Conservation (phyloP, 2,329 filamentous ascomycete species). For the Fusarium scirpi region DNA sequence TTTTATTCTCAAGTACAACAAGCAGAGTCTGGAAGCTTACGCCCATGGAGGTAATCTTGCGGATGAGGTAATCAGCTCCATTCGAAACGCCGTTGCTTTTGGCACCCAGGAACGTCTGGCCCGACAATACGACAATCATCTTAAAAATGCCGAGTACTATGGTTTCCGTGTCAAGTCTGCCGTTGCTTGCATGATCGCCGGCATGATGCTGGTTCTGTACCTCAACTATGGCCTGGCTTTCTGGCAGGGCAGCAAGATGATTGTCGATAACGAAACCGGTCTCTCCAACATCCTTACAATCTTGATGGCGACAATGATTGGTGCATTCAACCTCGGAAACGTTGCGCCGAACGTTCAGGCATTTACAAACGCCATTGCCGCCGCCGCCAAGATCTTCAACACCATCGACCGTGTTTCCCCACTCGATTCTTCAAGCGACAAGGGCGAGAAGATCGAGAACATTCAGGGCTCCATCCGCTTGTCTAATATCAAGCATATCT, state of each 20-base stretch:
- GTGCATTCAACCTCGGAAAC: conserved; percentile 90
- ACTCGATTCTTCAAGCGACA: conserved; percentile 77
- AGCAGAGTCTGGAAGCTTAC: conserved; percentile 81
- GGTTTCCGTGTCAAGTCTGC: conserved; percentile 81
- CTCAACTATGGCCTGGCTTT: conserved; percentile 89
- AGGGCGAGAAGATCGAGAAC: conserved; percentile 78
- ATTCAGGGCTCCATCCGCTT: conserved; percentile 85
- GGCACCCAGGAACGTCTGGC: conserved; percentile 94
- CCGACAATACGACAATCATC: conserved; percentile 82
- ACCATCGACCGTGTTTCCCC: conserved; percentile 92
- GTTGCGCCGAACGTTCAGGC: conserved; percentile 87
- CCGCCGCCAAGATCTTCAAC: conserved; percentile 90
- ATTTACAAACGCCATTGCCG: conserved; percentile 84
- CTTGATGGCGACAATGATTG: conserved; percentile 91
- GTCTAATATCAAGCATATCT: conserved; percentile 88
- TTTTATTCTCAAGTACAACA: conserved; percentile 85
- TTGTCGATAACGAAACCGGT: conserved; percentile 73
- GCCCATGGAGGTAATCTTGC: conserved; percentile 87
- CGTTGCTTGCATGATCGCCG: conserved; percentile 82
- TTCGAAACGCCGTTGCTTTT: conserved; percentile 92
- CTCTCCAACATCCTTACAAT: conserved; percentile 84
- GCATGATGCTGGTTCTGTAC: conserved; percentile 86
- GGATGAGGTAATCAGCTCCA: conserved; percentile 93
- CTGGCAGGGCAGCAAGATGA: conserved; percentile 85
- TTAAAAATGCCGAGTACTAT: conserved; percentile 77